Evolutionary conservation across 345 rosid species (phyloP).

Genomic region (Citrus trifoliata): DNA sequence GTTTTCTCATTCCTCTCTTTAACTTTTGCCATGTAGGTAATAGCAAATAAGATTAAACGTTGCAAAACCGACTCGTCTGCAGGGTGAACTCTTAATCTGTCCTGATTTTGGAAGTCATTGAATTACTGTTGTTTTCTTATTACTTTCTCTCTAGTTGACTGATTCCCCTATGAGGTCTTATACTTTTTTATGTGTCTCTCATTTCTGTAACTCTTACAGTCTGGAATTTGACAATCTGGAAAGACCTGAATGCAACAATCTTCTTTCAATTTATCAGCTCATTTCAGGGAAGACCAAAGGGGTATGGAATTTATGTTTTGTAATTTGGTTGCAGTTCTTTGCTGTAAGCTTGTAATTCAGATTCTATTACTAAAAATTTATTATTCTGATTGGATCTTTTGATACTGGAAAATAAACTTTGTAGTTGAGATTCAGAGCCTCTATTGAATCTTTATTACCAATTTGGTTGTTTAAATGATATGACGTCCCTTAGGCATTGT

Average conservation of each 20-base stretch:
- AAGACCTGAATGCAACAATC: slow-evolving; percentile 92
- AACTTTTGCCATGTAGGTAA: slow-evolving; percentile 41
- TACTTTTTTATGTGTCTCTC: slow-evolving; percentile 4
- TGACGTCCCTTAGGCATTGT: neutral
- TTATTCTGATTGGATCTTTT: neutral
- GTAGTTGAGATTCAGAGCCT: neutral
- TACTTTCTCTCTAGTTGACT: neutral
- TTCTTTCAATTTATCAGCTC: slow-evolving; percentile 83
- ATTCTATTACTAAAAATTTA: no score
- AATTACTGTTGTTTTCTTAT: neutral
- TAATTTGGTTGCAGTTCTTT: neutral
- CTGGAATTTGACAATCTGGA: slow-evolving; percentile 87
- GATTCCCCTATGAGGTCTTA: slow-evolving; percentile 3
- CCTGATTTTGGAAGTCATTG: neutral
- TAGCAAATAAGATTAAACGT: slow-evolving; percentile 83
- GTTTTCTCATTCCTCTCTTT: neutral
- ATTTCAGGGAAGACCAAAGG: slow-evolving; percentile 82
- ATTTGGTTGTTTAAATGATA: neutral
- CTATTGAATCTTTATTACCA: neutral
- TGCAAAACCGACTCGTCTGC: slow-evolving; percentile 86
- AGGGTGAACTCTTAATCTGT: slow-evolving; percentile 40
- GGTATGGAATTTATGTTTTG: slow-evolving; percentile 31
- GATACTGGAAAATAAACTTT: neutral
- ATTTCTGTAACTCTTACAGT: slow-evolving; percentile 36
- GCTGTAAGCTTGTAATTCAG: neutral